Evolutionary conservation across 805 yeast species (phyloP).

Genomic region (Ogataea allantospora): DNA sequence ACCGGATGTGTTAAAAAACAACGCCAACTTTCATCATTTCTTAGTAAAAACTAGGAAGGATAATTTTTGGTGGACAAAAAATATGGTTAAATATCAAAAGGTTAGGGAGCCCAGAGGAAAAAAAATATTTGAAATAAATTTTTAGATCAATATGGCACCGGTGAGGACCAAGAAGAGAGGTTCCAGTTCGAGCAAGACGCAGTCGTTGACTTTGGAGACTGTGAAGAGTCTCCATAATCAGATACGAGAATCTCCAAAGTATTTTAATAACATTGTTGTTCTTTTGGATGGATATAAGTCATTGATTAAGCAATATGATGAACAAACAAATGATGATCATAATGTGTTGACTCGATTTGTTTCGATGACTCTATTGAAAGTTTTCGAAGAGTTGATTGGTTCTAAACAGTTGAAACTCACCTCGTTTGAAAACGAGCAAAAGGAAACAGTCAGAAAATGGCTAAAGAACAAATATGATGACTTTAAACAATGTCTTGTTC

Average conservation of each 20-base stretch:
- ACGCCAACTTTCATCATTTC: conserved; percentile 63
- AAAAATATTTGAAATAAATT: conserved; percentile 3
- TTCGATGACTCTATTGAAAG: conserved; percentile 41
- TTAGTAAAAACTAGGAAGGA: conserved; percentile 66
- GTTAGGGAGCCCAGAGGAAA: conserved; percentile 11
- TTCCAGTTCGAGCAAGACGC: not conserved
- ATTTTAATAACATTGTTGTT: conserved; percentile 53
- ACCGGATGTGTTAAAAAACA: conserved; percentile 36
- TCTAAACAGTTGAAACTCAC: conserved; percentile 39
- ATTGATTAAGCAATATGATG: conserved; percentile 20
- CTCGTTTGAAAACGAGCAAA: conserved; percentile 38
- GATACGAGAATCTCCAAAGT: conserved; percentile 42
- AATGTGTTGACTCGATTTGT: conserved; percentile 36
- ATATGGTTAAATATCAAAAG: conserved; percentile 1
- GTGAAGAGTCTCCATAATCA: conserved; percentile 29
- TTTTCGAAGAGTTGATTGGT: conserved; percentile 49
- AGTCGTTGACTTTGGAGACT: conserved; percentile 21
- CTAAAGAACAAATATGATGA: conserved; percentile 54
- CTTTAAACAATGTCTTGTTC: conserved; percentile 46
- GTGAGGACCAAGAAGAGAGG: conserved; percentile 5
- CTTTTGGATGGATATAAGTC: conserved; percentile 42
- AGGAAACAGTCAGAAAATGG: conserved; percentile 60
- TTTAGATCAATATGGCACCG: conserved; percentile 10
- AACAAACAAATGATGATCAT: conserved; percentile 23
- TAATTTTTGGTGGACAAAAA: conserved; percentile 27